Conservation (phyloP, 2,329 filamentous ascomycete genomes). For the Colletotrichum cordylinicola region DNA sequence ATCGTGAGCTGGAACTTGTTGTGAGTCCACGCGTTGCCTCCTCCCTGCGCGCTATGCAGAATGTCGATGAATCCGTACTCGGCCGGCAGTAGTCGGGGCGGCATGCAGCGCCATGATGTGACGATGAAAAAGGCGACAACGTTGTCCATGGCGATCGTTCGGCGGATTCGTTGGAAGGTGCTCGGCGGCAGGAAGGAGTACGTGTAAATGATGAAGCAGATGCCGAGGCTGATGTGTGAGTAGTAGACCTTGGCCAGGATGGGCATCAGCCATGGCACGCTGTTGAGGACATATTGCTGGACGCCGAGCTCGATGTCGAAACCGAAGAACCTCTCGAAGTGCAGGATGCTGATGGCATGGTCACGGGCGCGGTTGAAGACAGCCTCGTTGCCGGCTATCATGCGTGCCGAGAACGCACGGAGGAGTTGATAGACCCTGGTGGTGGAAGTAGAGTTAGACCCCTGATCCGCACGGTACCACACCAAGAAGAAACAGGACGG, state of each 20-base stretch:
- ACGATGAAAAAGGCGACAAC: constrained; percentile 53
- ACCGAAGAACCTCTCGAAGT: constrained; percentile 39
- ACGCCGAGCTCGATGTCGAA: constrained; percentile 45
- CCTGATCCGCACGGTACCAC: not conserved
- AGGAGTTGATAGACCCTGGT: constrained; percentile 47
- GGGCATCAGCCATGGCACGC: constrained; percentile 40
- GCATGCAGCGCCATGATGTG: constrained; percentile 51
- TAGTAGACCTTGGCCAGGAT: constrained; percentile 48
- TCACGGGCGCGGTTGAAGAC: constrained; percentile 41
- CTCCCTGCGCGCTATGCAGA: constrained; percentile 37
- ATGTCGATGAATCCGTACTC: constrained; percentile 54
- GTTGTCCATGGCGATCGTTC: constrained; percentile 54
- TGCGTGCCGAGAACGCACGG: constrained; percentile 45
- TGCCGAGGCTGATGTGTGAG: constrained; percentile 50
- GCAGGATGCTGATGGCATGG: constrained; percentile 47
- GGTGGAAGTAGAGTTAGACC: not conserved
- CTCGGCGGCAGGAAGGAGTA: constrained; percentile 48
- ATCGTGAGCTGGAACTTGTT: constrained; percentile 53
- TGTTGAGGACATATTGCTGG: constrained; percentile 43
- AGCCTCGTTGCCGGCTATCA: constrained; percentile 42
- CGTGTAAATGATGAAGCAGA: constrained; percentile 51
- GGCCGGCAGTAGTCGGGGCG: constrained; percentile 51
- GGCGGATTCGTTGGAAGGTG: constrained; percentile 46
- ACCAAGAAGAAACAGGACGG: not conserved
- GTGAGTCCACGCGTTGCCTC: constrained; percentile 43